Base-by-base conservation (phyloP, 495 filamentous ascomycete genomes). In the Lasiosphaeria hispida region DNA sequence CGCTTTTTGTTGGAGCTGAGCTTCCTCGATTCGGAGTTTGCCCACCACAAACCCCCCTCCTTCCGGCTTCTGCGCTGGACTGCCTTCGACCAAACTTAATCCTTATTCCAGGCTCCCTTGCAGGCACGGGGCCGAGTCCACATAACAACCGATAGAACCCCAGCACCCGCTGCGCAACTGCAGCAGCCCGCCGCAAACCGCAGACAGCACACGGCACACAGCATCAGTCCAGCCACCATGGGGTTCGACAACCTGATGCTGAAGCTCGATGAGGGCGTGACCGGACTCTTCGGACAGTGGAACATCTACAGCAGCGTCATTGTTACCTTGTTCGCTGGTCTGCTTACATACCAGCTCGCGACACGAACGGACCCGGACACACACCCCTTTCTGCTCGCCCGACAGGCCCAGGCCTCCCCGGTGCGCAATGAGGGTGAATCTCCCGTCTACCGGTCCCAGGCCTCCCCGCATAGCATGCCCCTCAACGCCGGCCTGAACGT, bases 381-480 rank as follows among this genome's bases (percentile, higher is more conserved):
- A 9, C 93, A 97, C 70, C 95, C 94, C 7, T 84, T 96, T 63
- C 81, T 97, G 18, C 85, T 99, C 39, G 86, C 88, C 49, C 85
- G 94, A 37, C 94, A 97, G 74, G 83, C 90, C 30, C 80, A 86
- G 48, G 76, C 85, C 39, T 86, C 88, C 10, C 83, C 86, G 7
- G 87, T 99, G 33, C 85, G 95, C 60, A 85, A 93, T 55, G 80
- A 87, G 33, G 88, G 91, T 58, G 87, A 96, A 69, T 94, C 90
- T 7, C 84, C 94, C 44, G 79, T 87, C 49, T 94, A 90, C 70
- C 83, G 95, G 41, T 88, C 87, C 30, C 79, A 87, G 15, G 86
- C 90, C 48, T 86, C 86, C n/a, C 92, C 92, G 10, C 85, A 91
- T 71, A 87, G 91, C 49, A 88, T 90, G 73, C 88, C 90, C 7